These are phyloP conservation scores for Pyrenophora tritici-repentis DNA, from an alignment of 2,329 filamentous ascomycete genomes.

Conservation along the genomic window DNA sequence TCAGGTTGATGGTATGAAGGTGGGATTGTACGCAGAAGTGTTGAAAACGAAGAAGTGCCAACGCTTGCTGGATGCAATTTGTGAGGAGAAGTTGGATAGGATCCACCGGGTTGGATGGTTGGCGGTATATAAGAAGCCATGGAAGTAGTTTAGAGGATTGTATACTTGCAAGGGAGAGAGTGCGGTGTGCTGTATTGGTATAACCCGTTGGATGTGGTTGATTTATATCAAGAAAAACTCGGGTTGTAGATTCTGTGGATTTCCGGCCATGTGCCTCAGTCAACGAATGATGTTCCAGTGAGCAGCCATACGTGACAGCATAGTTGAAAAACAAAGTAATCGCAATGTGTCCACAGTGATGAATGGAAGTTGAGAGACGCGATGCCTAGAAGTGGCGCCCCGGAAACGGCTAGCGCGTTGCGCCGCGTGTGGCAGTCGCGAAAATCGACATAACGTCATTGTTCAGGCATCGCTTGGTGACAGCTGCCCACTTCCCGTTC, in stretches of 20 bases:
- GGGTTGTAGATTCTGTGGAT: too few relatives aligned
- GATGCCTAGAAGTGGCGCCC: conserved; percentile 6
- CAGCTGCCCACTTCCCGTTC: conserved; percentile 3
- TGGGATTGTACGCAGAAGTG: background rate
- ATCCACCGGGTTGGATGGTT: background rate
- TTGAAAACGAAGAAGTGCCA: conserved; percentile 1
- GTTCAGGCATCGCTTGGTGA: conserved; percentile 8
- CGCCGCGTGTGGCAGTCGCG: conserved; percentile 24
- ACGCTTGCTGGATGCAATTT: background rate
- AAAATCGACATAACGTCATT: conserved; percentile 31
- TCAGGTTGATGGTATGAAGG: background rate
- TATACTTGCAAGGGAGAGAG: too few relatives aligned
- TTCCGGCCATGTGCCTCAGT: too few relatives aligned
- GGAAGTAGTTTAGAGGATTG: background rate
- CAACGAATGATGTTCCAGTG: too few relatives aligned
- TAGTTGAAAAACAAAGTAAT: too few relatives aligned
- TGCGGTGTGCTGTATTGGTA: too few relatives aligned
- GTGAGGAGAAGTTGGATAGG: conserved; percentile 1
- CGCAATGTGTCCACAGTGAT: too few relatives aligned
- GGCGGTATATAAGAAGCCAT: background rate
- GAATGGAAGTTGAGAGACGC: background rate
- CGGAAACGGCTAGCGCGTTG: conserved; percentile 19
- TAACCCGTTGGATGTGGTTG: too few relatives aligned
- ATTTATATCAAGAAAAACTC: too few relatives aligned
- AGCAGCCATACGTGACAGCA: too few relatives aligned